Evolutionary conservation across 2,329 filamentous ascomycete species (phyloP), one percentile per base, ranked within the genome.

Genomic region (Cladosporium sp.): DNA sequence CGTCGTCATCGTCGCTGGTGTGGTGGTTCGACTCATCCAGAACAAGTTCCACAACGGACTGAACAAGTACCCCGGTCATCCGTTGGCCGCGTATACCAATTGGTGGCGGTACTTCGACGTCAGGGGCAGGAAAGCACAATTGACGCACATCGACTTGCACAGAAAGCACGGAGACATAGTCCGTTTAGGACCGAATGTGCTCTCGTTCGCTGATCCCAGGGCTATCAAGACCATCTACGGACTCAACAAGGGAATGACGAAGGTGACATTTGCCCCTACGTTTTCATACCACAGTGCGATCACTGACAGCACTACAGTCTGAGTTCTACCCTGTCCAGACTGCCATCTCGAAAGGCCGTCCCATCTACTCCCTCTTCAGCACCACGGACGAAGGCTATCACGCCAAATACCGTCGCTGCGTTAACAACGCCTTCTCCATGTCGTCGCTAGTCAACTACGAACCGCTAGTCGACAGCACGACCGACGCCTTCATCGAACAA

Each of bases 241-340:
- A 0, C 73, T 93, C 42, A 93, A 92, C 70, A 92, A 92, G 72
- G 88, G 89, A 0, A 88, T 91, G 64, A 75, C 82, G 48, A 94
- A 94, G 85, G 47, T 53, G 22, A 13, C 39, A 22, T 13, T 6
- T 24, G 12, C 15, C 28, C 13, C 19, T 7, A 7, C 24, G 12
- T 17, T 36, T 8, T 6, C 4, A 4, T 22, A 12, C 10, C 1
- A 5, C 19, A 42, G 7, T 9, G 24, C 10, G 20, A 25, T 4
- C 19, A 17, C 50, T 54, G 12, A 53, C 32, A 50, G n/a, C 13
- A 22, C n/a, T 28, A 20, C 20, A 56, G 66, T 36, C 64, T 61
- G 85, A 89, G 62, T 93, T 93, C 70, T 93, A 93, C 67, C 83
- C 88, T 0, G 87, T 92, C 3, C 89, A 92, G 68, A 85, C 90